Evolutionary conservation across 495 filamentous ascomycete species (phyloP).

Genomic region (Daldinia vernicosa): DNA sequence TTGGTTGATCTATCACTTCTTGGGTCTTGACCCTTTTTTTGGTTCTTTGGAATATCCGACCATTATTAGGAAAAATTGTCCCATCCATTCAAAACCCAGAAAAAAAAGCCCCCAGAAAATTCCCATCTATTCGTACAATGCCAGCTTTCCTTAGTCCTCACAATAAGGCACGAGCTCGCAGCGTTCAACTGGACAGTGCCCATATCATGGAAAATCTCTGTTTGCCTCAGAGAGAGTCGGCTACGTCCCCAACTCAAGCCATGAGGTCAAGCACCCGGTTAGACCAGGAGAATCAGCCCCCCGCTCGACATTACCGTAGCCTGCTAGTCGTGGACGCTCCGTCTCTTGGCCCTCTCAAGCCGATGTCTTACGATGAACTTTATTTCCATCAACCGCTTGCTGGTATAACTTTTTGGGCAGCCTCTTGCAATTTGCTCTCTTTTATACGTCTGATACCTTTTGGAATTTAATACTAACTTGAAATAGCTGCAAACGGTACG

Average conservation of each 20-base stretch:
- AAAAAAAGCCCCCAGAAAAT: slow-evolving; percentile 16
- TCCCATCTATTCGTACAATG: slow-evolving; percentile 41
- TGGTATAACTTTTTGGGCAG: slow-evolving; percentile 50
- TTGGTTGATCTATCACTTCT: slow-evolving; percentile 52
- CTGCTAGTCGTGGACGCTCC: slow-evolving; percentile 59
- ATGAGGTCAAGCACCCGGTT: slow-evolving; percentile 51
- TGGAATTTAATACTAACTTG: slow-evolving; percentile 43
- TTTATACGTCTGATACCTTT: slow-evolving; percentile 16
- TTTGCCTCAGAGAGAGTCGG: slow-evolving; percentile 34
- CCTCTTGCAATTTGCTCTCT: slow-evolving; percentile 38
- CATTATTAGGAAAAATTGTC: slow-evolving; percentile 44
- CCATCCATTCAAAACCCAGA: slow-evolving; percentile 40
- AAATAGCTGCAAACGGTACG: slow-evolving; percentile 63
- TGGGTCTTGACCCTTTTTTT: slow-evolving; percentile 48
- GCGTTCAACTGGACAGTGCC: slow-evolving; percentile 57
- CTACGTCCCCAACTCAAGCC: slow-evolving; percentile 39
- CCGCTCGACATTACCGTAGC: slow-evolving; percentile 56
- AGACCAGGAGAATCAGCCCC: slow-evolving; percentile 46
- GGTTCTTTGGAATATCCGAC: slow-evolving; percentile 50
- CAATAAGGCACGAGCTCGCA: slow-evolving; percentile 53
- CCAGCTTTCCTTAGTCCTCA: slow-evolving; percentile 55
- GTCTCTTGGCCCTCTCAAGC: slow-evolving; percentile 56
- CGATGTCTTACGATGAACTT: slow-evolving; percentile 59
- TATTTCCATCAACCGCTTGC: slow-evolving; percentile 46
- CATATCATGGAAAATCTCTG: slow-evolving; percentile 39